phyloP scores from a whole-genome alignment of 768 basidiomycete genomes.

The Kwoniella sp. region DNA sequence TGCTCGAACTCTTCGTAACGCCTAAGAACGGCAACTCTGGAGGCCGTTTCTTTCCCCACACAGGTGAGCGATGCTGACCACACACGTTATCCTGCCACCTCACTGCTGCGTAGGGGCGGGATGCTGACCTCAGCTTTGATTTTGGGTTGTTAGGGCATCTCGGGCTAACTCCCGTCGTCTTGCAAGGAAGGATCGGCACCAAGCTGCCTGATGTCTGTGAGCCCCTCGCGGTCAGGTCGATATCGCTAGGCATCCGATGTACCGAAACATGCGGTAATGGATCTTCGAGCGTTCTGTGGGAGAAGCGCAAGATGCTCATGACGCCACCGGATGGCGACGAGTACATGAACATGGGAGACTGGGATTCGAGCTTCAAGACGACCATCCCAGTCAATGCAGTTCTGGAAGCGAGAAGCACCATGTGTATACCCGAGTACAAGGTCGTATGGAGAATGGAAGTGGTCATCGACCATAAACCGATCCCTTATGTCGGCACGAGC shows the following conservation, averaged over 20 bases:
- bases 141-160: slow-evolving; percentile 35
- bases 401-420: slow-evolving; percentile 23
- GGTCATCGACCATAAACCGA: slow-evolving; percentile 43
- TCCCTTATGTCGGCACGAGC: slow-evolving; percentile 42
- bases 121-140: not conserved
- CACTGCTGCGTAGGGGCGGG: no score
- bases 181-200: slow-evolving; percentile 31
- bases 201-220: slow-evolving; percentile 31
- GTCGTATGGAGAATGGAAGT: slow-evolving; percentile 44
- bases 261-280: slow-evolving; percentile 31
- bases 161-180: slow-evolving; percentile 39
- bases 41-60: slow-evolving; percentile 38
- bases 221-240: slow-evolving; percentile 30
- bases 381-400: slow-evolving; percentile 36
- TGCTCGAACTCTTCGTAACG: slow-evolving; percentile 39
- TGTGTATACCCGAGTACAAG: slow-evolving; percentile 37
- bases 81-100: not conserved
- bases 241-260: slow-evolving; percentile 32
- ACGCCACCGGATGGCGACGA: slow-evolving; percentile 12
- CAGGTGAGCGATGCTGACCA: slow-evolving; percentile 26
- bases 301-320: slow-evolving; percentile 30
- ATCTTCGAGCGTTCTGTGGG: slow-evolving; percentile 33
- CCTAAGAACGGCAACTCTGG: slow-evolving; percentile 36
- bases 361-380: slow-evolving; percentile 34
- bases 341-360: slow-evolving; percentile 37